These are phyloP conservation scores for Coemansia sp. DNA, from an alignment of 192 early-diverging fungal species.

Conservation along the genomic window DNA sequence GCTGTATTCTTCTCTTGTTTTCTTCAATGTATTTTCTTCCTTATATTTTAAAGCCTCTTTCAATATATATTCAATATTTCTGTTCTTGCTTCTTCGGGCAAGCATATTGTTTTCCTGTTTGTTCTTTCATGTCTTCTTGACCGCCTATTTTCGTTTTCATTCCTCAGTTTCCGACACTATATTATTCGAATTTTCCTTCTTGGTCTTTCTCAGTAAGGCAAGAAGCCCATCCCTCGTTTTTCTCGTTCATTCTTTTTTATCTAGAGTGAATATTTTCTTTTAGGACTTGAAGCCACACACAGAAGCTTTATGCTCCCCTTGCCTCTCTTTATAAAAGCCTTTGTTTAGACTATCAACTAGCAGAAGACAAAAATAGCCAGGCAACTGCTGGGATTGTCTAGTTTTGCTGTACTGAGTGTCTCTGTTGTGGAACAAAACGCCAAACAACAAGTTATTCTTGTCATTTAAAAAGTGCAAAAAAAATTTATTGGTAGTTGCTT, in stretches of 20 bases:
- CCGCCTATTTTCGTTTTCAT: neutral
- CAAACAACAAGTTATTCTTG: too few species aligned
- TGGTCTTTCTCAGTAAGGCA: neutral
- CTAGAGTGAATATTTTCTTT: constrained; percentile 1
- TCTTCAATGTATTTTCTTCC: too few species aligned
- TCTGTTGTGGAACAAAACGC: constrained; percentile 4
- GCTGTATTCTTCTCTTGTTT: too few species aligned
- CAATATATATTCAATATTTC: too few species aligned
- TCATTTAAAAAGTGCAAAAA: too few species aligned
- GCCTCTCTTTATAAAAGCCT: too few species aligned
- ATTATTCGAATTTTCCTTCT: constrained; percentile 1
- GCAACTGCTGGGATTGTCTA: constrained; percentile 1
- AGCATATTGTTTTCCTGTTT: too few species aligned
- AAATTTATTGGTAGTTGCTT: too few species aligned
- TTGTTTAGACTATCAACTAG: too few species aligned
- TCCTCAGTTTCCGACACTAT: neutral
- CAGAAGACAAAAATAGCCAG: neutral
- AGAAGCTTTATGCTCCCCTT: too few species aligned
- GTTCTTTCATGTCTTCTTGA: neutral
- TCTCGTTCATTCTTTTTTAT: constrained; percentile 1
- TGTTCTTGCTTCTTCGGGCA: too few species aligned
- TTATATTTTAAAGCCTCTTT: too few species aligned
- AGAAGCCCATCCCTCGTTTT: constrained; percentile 3
- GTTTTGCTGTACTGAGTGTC: constrained; percentile 1
- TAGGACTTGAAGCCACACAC: constrained; percentile 4